Base-by-base conservation (phyloP, 2,329 filamentous ascomycete species). In the Helminthosporium solani region DNA sequence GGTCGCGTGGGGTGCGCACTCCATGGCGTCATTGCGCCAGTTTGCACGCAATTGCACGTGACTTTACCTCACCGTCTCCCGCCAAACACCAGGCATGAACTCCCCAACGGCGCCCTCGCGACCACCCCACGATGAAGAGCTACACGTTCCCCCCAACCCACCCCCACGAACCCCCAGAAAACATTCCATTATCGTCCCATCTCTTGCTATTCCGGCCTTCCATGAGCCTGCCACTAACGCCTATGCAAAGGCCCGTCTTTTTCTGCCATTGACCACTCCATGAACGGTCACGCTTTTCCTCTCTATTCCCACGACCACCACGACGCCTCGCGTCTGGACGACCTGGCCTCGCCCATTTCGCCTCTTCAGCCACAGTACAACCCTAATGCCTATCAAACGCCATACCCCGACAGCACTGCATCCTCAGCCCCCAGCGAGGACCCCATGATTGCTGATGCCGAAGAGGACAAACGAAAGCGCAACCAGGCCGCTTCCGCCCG, bases 401-500 rank as follows among this genome's bases (percentile, higher is more conserved):
- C 58, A 3, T 61, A 61, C 25, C 54, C 58, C 23, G 58, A 60
- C 44, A 59, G 56, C 48, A 56, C 50, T n/a, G 53, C 53, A 1
- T 54, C 49, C 14, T 57, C 56, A n/a, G 58, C 58, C 2, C 57
- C 54, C 21, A 59, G 54, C 33, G 58, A 61, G 38, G 66, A 68
- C 20, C 49, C 60, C 3, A 40, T 65, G 14, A 49, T 64, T 20
- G 49, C 58, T 31, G 64, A 67, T 39, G 89, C 89, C 18, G 90
- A 95, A 70, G 90, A 95, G 72, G 90, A 95, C 69, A 95, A 95
- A 75, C 86, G 90, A 40, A 84, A 89, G 48, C 84, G 90, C 54
- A 95, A 95, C 74, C 95, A 90, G 2, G 90, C 90, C 25, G 90
- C 90, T 44, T 90, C 86, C 56, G 90, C 90, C 15, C 86, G 90